phyloP scores from a whole-genome alignment of 2,329 filamentous ascomycete species.

The Colletotrichum sp. region DNA sequence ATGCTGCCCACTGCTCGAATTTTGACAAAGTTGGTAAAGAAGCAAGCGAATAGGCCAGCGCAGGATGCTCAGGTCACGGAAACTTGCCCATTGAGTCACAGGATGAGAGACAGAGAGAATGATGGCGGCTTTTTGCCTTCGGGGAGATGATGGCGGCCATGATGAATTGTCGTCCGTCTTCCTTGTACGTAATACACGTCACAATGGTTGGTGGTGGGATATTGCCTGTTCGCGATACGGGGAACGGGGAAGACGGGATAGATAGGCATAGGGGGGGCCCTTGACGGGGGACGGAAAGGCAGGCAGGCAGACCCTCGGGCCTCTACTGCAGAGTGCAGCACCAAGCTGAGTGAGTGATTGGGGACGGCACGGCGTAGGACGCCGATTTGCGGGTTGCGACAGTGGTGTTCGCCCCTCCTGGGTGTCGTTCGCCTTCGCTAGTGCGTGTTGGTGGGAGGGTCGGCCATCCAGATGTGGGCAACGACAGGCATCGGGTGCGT shows the following conservation, averaged over 20 bases:
- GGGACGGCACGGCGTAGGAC: neutral
- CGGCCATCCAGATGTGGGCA: neutral
- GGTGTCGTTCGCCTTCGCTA: neutral
- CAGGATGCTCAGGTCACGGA: neutral
- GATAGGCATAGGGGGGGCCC: neutral
- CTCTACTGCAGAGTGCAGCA: neutral
- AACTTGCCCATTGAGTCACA: neutral
- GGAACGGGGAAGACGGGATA: neutral
- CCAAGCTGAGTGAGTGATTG: neutral
- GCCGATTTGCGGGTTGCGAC: neutral
- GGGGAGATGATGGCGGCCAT: neutral
- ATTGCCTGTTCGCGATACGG: slow-evolving; percentile 6
- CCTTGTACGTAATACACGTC: slow-evolving; percentile 15
- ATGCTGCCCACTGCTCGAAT: neutral
- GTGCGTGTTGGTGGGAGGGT: neutral
- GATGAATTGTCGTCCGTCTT: neutral
- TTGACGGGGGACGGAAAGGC: neutral
- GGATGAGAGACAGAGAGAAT: neutral
- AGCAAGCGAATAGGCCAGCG: neutral
- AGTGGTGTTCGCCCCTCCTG: neutral
- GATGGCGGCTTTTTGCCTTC: no score
- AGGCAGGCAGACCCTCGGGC: neutral
- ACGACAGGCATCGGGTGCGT: neutral
- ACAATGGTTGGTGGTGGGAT: neutral
- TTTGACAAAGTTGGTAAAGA: neutral